Evolutionary conservation across 148 eudicot species (phyloP).

Genomic region (Nepenthes gracilis): DNA sequence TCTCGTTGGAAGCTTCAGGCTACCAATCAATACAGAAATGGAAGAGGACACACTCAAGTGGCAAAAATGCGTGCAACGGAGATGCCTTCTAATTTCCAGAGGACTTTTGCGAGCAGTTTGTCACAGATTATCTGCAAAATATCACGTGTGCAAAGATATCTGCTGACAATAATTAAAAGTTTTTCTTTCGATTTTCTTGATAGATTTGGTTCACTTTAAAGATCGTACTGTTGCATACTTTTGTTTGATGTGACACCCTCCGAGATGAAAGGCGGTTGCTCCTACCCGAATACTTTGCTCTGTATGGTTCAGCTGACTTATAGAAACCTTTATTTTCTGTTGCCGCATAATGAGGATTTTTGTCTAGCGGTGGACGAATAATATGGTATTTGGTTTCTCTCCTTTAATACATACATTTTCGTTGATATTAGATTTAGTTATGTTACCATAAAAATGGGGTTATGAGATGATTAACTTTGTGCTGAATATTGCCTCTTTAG

Average conservation of each 20-base stretch:
- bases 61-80: slow-evolving; percentile 14
- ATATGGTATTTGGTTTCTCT: no score
- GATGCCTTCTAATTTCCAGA: slow-evolving; percentile 9
- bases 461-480: no score
- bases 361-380: no score
- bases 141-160: slow-evolving; percentile 27
- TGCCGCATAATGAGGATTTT: no score
- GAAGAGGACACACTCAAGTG: slow-evolving; percentile 24
- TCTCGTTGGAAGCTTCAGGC: slow-evolving; percentile 25
- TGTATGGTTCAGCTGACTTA: slow-evolving; percentile 22
- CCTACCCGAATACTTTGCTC: slow-evolving; percentile 18
- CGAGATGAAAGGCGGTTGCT: slow-evolving; percentile 25
- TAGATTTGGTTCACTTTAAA: no score
- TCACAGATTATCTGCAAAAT: slow-evolving; percentile 28
- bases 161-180: no score
- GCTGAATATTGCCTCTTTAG: no score
- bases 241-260: slow-evolving; percentile 14
- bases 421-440: no score
- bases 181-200: no score
- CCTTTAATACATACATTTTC: no score
- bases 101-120: slow-evolving; percentile 21
- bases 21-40: slow-evolving; percentile 30
- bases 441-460: no score
- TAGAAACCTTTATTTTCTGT: not conserved
- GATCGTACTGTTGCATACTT: no score